Base-by-base conservation (phyloP, 2,329 filamentous ascomycete genomes). In the Aspergillus ochraceoroseus region DNA sequence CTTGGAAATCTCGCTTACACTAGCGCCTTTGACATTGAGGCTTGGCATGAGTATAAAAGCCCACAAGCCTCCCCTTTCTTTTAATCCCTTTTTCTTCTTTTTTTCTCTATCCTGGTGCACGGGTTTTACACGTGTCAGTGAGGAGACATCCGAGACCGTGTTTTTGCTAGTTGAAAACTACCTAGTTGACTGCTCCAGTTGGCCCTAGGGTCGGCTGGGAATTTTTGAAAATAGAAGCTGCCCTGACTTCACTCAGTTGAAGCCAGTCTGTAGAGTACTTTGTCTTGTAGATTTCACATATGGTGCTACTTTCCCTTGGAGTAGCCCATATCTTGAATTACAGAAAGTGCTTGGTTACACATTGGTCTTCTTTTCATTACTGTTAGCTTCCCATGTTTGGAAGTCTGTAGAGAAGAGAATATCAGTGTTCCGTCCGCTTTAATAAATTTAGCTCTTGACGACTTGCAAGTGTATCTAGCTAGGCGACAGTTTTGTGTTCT, bases 121-220 rank as follows among this genome's bases (percentile, higher is more conserved):
- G 79, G 81, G 83, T 81, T 77, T 83, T 83, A 85, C 76, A 80
- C 77, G 77, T 82, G 79, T 78, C 81, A 83, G 80, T 87, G 83
- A 87, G 80, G 83, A 86, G 82, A 80, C 77, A 80, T 87, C 84
- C 79, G 84, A 87, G 82, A 79, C 78, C 76, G 77, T 77, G 76
- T 86, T 86, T 85, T 86, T 87, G 83, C 83, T 87, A 85, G 82
- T 85, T 86, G 82, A 85, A 85, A 85, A 85, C 82, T 85, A 85
- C 73, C 71, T 63, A 75, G 73, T 77, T 84, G 83, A 86, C 83
- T 74, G 74, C 83, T 88, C 73, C 73, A 75, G 70, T 75, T 77
- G 79, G 81, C 76, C 77, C 75, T 72, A 71, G 74, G 76, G 73
- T 75, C 76, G 77, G 70, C 71, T 76, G 75, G 82, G 83, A 87